A percentile compares a stretch with the other conserved stretches of the same genome.
These are phyloP conservation scores for Oryza meyeriana DNA, from an alignment of 176 grass and related monocot species.

Conservation along the genomic window DNA sequence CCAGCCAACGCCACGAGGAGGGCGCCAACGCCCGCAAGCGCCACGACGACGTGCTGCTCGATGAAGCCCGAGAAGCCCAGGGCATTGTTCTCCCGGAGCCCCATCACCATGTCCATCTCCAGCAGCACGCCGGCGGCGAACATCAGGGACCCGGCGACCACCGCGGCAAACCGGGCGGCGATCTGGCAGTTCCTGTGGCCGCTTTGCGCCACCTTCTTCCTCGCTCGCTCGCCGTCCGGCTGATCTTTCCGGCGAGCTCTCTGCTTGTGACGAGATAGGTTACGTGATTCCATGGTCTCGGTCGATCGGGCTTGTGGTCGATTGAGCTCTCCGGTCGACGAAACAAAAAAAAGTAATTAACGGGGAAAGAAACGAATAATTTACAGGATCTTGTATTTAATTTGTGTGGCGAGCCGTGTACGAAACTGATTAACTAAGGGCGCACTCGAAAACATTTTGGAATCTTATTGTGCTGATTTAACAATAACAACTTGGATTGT, in stretches of 20 bases:
- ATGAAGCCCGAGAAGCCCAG: not conserved
- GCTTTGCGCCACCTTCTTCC: too few relatives aligned
- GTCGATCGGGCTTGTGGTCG: too few relatives aligned
- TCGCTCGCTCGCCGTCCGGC: not conserved
- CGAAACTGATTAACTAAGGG: not conserved
- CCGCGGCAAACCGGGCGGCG: too few relatives aligned
- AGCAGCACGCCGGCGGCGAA: not conserved
- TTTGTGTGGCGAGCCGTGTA: not conserved
- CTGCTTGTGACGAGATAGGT: not conserved
- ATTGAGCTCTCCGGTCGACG: not conserved
- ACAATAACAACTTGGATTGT: not conserved
- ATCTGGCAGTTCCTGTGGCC: too few relatives aligned
- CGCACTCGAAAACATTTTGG: not conserved
- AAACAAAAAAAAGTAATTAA: not conserved
- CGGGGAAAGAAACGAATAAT: too few relatives aligned
- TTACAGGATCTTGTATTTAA: too few relatives aligned
- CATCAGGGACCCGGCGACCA: not conserved
- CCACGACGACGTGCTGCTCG: not conserved
- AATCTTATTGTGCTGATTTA: not conserved
- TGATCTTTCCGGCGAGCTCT: not conserved
- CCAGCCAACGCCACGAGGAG: not conserved
- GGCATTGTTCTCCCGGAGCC: not conserved
- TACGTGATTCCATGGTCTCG: not conserved
- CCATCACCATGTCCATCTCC: not conserved
- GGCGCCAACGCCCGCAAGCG: not conserved